Evolutionary conservation across 306 rosid genomes (phyloP).

Genomic region (Prunus davidiana): DNA sequence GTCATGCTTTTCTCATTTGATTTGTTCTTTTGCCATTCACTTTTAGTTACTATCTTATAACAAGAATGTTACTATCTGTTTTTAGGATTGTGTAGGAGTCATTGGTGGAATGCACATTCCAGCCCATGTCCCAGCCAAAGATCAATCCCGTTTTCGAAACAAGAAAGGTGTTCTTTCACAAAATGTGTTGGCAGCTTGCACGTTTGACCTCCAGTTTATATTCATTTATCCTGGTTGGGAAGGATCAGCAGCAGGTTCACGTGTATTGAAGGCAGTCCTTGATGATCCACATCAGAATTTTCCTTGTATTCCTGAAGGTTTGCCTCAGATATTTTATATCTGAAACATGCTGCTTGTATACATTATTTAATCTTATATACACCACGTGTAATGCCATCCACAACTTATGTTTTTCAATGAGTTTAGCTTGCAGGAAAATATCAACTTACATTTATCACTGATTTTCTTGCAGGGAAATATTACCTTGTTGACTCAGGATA

Average conservation of each 20-base stretch:
- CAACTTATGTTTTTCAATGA: neutral
- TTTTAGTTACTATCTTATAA: neutral
- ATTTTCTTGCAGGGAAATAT: conserved; percentile 40
- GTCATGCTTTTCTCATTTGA: neutral
- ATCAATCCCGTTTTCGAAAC: conserved; percentile 81
- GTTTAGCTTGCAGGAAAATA: conserved; percentile 27
- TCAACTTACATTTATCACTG: too few species aligned
- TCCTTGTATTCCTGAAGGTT: conserved; percentile 78
- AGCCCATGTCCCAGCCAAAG: conserved; percentile 86
- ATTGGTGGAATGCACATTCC: conserved; percentile 86
- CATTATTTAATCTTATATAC: conserved; percentile 2
- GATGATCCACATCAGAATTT: conserved; percentile 87
- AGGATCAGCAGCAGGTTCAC: conserved; percentile 78
- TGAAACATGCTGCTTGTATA: neutral
- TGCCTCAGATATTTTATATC: neutral
- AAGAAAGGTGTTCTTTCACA: conserved; percentile 71
- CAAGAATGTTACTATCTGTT: neutral
- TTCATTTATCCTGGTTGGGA: conserved; percentile 94
- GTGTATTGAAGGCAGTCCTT: conserved; percentile 70
- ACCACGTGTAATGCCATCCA: neutral
- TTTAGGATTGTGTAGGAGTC: conserved; percentile 85
- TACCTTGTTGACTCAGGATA: conserved; percentile 75
- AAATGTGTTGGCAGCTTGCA: conserved; percentile 90
- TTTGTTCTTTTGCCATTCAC: conserved; percentile 14
- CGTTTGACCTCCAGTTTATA: conserved; percentile 79